Base-by-base conservation (phyloP, 2,329 filamentous ascomycete species). In the Bipolaris gigantea region DNA sequence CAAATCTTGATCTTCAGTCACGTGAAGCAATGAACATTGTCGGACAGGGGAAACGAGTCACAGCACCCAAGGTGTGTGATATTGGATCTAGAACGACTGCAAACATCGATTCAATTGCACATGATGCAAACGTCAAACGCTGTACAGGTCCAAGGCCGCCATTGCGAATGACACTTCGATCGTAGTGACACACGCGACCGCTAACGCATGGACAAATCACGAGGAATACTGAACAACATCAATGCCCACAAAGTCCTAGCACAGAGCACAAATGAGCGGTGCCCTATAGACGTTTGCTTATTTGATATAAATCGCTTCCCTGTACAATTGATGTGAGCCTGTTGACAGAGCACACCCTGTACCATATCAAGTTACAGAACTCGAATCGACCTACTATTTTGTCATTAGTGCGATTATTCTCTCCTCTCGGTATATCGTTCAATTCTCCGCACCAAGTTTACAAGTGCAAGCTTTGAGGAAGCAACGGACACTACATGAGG, bases 121-220 rank as follows among this genome's bases (percentile, higher is more conserved):
- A 43, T 41, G 52, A 40, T 19, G 42, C 15, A 51, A 23, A 16
- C 4, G 48, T 25, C 51, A 55, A 55, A 48, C 43, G 40, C 40
- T 34, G 16, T 7, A 33, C 10, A 19, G 27, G 30, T 25, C 35
- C 9, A 15, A 45, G 7, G 41, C 44, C 16, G 18, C n/a, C 11
- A 36, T 32, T 36, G 48, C 56, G 30, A 48, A 52, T 47, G 44
- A n/a, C 13, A 47, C 52, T 41, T 54, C 35, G 51, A 25, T 49
- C 11, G 13, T 33, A 48, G 10, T 11, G 16, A 39, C 30, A 42
- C 54, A 42, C 49, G 56, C 58, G 50, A 43, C 35, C 23, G 18
- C 55, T 56, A 63, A 62, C 57, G 55, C 18, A 69, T 68, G 16
- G 63, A 53, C 73, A 72, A 40, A 70, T 66, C 59, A 66, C 70